These are phyloP conservation scores for Mucor indicus DNA, from an alignment of 371 early-diverging fungal genomes.

Conservation along the genomic window DNA sequence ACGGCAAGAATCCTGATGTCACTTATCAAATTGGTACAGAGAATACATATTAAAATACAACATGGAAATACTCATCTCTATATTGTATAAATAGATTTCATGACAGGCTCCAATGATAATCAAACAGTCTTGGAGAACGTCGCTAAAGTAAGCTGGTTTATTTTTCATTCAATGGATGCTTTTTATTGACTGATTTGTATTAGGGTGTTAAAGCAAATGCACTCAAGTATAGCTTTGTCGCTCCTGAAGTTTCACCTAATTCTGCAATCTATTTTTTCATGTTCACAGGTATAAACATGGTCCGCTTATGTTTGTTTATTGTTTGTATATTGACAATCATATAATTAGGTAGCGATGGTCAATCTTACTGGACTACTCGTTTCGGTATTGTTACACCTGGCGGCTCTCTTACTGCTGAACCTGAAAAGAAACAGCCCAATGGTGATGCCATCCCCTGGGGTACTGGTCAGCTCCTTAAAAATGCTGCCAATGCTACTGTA, in stretches of 20 bases:
- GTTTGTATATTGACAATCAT: not conserved
- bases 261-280: constrained; percentile 47
- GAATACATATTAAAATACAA: not conserved
- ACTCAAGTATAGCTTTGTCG: constrained; percentile 17
- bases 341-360: constrained; percentile 26
- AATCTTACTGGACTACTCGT: constrained; percentile 39
- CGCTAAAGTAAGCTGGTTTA: constrained; percentile 34
- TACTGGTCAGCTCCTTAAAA: constrained; percentile 22
- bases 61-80: not conserved
- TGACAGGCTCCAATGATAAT: constrained; percentile 35
- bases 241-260: constrained; percentile 37
- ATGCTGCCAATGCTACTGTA: not conserved
- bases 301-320: not conserved
- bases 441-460: constrained; percentile 49
- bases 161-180: too few species aligned
- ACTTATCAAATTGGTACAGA: constrained; percentile 20
- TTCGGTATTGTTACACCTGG: constrained; percentile 33
- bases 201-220: constrained; percentile 14
- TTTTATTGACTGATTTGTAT: too few species aligned
- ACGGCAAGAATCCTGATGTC: constrained; percentile 15
- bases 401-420: constrained; percentile 19
- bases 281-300: constrained; percentile 34
- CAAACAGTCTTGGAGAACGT: constrained; percentile 27
- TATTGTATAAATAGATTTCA: constrained; percentile 25
- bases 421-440: constrained; percentile 21